Evolutionary conservation across 2,329 filamentous ascomycete genomes (phyloP).

Genomic region (Stachybotrys elegans): DNA sequence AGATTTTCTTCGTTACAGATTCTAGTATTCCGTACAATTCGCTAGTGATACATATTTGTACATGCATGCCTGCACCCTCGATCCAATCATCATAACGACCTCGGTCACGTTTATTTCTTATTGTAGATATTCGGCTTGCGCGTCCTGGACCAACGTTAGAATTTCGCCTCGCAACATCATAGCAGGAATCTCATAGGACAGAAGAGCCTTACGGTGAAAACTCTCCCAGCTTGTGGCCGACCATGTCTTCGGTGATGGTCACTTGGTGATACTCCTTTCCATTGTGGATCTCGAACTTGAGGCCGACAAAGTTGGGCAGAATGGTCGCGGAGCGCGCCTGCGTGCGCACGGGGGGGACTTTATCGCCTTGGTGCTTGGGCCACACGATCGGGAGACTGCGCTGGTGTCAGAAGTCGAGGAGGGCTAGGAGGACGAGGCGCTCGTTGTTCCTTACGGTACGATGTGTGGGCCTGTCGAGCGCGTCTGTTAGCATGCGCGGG

Average conservation of each 20-base stretch:
- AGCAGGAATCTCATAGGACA: no score
- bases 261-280: constrained; percentile 83
- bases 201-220: constrained; percentile 69
- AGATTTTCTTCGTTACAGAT: no score
- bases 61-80: constrained; percentile 14
- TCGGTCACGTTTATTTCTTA: constrained; percentile 28
- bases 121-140: constrained; percentile 54
- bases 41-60: constrained; percentile 21
- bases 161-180: neutral
- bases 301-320: constrained; percentile 83
- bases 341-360: constrained; percentile 70
- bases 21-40: no score
- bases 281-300: constrained; percentile 88
- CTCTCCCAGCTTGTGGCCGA: constrained; percentile 90
- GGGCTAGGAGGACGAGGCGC: constrained; percentile 4
- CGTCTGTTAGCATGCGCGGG: constrained; percentile 13
- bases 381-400: constrained; percentile 59
- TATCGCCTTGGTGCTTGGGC: constrained; percentile 54
- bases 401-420: constrained; percentile 17
- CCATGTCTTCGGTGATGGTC: constrained; percentile 89
- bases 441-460: constrained; percentile 40
- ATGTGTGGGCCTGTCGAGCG: constrained; percentile 41
- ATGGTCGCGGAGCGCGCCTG: constrained; percentile 86
- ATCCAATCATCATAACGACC: constrained; percentile 12
- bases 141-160: constrained; percentile 33